Base-by-base conservation (phyloP, 805 yeast genomes). In the Metschnikowia kunwiensis region DNA sequence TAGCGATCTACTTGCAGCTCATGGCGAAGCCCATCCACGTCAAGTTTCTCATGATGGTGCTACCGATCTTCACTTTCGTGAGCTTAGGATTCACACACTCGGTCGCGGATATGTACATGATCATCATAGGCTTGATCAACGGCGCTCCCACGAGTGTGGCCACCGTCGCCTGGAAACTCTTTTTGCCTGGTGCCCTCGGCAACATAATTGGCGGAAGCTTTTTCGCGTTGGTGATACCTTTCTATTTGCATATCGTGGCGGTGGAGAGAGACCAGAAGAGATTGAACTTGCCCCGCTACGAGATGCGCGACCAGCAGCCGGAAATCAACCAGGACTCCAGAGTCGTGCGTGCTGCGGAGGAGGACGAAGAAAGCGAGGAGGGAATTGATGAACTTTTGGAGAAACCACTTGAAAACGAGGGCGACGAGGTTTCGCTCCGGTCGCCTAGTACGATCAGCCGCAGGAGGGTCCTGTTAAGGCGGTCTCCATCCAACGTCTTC, bases 1-100 rank as follows among this genome's bases (percentile, higher is more conserved):
- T 85, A 19, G 94, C 88, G 2, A 78, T 84, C 7, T 85, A 82
- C 58, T 60, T 85, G 30, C 94, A 85, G 53, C 62, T 86, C 26
- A 74, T 85, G 79, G 84, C 83, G 5, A 82, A 81, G 52, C 94
- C 95, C 0, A 53, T 80, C 7, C 94, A 86, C 53, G 94, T 86
- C 23, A 83, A 82, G 49, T 67, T 81, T 19, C 30, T 81, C 5
- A 60, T 82, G 64, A 73, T 85, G 64, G 51, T 68, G 11, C 54
- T 84, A 14, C 95, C 95, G 1, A 69, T 85, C 11, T 82, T 83
- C 57, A 78, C 89, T 0, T 83, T 86, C 58, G 93, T 83, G n/a
- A 50, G 80, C 1, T 66, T 80, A 68, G 93, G 94, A 0, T 86
- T 78, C 58, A 78, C 86, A 2, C 94, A 86, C 54, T 77, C 78